Percentiles rank a stretch among this genome's conserved stretches.
These are phyloP conservation scores for Halenospora varia DNA, from an alignment of 495 filamentous ascomycete genomes.

Conservation along the genomic window DNA sequence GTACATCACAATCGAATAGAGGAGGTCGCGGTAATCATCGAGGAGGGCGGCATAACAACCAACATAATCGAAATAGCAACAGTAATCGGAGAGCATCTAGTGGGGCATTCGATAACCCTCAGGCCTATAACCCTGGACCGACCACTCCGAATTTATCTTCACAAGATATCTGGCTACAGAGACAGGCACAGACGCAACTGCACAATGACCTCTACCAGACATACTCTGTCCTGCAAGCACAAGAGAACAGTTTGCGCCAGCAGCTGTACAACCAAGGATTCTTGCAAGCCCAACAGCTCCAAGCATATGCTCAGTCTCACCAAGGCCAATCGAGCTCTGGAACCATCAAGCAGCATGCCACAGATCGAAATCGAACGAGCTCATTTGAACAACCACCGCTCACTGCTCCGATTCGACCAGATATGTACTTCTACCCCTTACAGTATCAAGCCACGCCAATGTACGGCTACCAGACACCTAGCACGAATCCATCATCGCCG, in stretches of 20 bases:
- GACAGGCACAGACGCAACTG: conserved; percentile 32
- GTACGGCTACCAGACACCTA: conserved; percentile 23
- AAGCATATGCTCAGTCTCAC: conserved; percentile 40
- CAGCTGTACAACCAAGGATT: conserved; percentile 42
- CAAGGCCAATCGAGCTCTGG: conserved; percentile 32
- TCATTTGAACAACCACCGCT: conserved; percentile 46
- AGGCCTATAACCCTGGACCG: conserved; percentile 2
- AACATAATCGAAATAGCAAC: conserved; percentile 37
- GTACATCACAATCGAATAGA: conserved; percentile 44
- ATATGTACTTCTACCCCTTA: conserved; percentile 40
- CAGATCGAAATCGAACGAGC: conserved; percentile 47
- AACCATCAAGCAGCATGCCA: conserved; percentile 16
- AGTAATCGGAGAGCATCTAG: conserved; percentile 37
- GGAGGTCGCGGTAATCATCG: conserved; percentile 58
- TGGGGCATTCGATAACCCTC: conserved; percentile 31
- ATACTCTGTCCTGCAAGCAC: conserved; percentile 28
- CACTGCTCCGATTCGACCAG: conserved; percentile 45
- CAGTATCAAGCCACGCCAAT: conserved; percentile 13
- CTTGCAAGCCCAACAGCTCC: conserved; percentile 40
- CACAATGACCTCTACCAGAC: conserved; percentile 41
- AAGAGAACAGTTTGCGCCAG: conserved; percentile 41
- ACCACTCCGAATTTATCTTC: conserved; percentile 26
- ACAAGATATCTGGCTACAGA: conserved; percentile 41
- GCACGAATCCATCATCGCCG: conserved; percentile 45
- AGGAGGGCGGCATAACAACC: conserved; percentile 33